Base-by-base conservation (phyloP, 768 basidiomycete species). In the Leccinum uliginosum region DNA sequence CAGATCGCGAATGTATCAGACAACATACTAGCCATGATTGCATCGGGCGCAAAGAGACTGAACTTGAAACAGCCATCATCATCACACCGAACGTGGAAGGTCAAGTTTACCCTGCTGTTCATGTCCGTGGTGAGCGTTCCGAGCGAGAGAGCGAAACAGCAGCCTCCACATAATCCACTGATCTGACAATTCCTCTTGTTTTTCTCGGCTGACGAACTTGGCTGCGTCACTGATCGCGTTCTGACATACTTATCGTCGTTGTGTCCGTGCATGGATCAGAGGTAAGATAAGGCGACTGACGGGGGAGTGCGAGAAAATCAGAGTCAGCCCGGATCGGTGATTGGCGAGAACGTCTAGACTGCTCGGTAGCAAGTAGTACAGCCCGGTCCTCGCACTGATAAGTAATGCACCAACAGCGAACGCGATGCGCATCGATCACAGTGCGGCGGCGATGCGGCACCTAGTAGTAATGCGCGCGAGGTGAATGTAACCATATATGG, bases 401-500 rank as follows among this genome's bases (percentile, higher is more conserved):
- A 17, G 15, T 10, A 19, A 43, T 43, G 40, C 5, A 43, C 40
- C 19, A 19, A 19, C 40, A n/a, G 40, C 40, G n/a, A 19, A n/a
- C 11, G 40, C 40, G 9, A n/a, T 43, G 40, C 40, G 19, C 40
- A 43, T 19, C n/a, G n/a, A 19, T n/a, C n/a, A n/a, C n/a, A n/a
- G n/a, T 19, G 38, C 30, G 38, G 15, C 40, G 40, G 40, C 40
- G 19, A 21, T 21, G 40, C n/a, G 35, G 38, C 38, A 19, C 38
- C 12, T 38, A n/a, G n/a, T n/a, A n/a, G n/a, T n/a, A n/a, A 6
- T 35, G 49, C 12, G 44, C 19, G 44, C 44, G 44, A 45, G 21
- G 23, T 55, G 55, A 66, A 64, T 70, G 47, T 68, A 62, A 19
- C 69, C 65, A 43, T 59, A 59, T 70, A 46, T 58, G 60, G 68